Conservation (phyloP, 2,329 filamentous ascomycete genomes). For the Aspergillus piperis region DNA sequence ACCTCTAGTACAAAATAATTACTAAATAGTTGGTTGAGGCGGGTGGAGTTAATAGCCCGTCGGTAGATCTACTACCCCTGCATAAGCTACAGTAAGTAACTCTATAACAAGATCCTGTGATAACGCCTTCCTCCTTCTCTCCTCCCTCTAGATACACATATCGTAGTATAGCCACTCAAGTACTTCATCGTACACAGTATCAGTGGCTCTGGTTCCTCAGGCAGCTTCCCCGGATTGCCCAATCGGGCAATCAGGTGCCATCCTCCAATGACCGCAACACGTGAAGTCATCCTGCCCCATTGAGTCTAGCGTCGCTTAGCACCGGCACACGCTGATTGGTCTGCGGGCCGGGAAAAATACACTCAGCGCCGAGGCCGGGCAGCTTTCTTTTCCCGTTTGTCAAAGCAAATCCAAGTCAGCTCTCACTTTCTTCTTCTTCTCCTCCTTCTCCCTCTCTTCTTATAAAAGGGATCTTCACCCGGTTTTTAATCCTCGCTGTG, state of each 20-base stretch:
- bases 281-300: constrained; percentile 16
- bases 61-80: background rate
- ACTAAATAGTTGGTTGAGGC: background rate
- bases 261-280: constrained; percentile 23
- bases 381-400: constrained; percentile 1
- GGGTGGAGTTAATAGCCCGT: background rate
- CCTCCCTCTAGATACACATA: no score
- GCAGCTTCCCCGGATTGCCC: background rate
- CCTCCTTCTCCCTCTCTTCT: constrained; percentile 8
- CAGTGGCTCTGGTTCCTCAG: no score
- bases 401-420: background rate
- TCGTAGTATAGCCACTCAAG: no score
- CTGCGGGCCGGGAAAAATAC: constrained; percentile 3
- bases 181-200: no score
- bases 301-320: constrained; percentile 20
- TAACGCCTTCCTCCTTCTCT: background rate
- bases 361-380: background rate
- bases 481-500: background rate
- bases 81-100: no score
- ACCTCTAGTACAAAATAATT: no score
- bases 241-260: background rate
- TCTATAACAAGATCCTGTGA: background rate
- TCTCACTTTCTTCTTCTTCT: constrained; percentile 9
- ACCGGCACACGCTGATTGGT: constrained; percentile 23
- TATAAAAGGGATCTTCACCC: constrained; percentile 8